Evolutionary conservation across 2,329 filamentous ascomycete genomes (phyloP), one percentile per base, ranked within the genome.

Genomic region (Fusarium nelsonii): DNA sequence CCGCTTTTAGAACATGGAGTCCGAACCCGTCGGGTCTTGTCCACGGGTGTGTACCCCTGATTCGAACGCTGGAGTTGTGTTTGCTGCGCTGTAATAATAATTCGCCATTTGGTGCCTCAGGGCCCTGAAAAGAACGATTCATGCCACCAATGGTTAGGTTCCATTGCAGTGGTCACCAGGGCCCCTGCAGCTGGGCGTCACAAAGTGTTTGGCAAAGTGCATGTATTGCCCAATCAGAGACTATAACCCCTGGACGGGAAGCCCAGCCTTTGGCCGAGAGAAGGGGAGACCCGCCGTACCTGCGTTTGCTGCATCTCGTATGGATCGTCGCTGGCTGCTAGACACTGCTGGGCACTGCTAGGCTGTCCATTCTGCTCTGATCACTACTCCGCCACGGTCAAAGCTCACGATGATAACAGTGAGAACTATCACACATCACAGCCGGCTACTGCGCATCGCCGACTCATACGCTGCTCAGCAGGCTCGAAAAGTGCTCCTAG

Each of bases 131-230:
- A 63, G 53, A 46, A 43, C 26, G 53, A 50, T 58, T 40, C 62
- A 65, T 70, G 63, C 72, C 71, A 74, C 72, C 72, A 74, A 74
- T 74, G 61, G 63, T 59, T 48, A 55, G 54, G 55, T 59, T 53
- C 57, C 48, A 65, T 65, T 58, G 50, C 40, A 39, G 36, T 49
- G n/a, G 48, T 18, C 48, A 40, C 48, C 41, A 40, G 53, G 49
- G 48, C 53, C 71, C 71, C 52, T 64, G 69, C 65, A 41, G 41
- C 51, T 49, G 41, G 65, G 63, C 63, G 72, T 59, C 65, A 74
- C 50, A 58, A 62, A 73, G 68, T 57, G 69, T 70, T 73, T 72
- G 67, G 57, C 55, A 49, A 49, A 30, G 46, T 39, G 52, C 46
- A 11, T 50, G 26, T 6, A 65, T 48, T 65, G 33, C 28, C 72